Evolutionary conservation across 768 basidiomycete species (phyloP), one percentile per base, ranked within the genome.

Genomic region (Amylocystis lapponica): DNA sequence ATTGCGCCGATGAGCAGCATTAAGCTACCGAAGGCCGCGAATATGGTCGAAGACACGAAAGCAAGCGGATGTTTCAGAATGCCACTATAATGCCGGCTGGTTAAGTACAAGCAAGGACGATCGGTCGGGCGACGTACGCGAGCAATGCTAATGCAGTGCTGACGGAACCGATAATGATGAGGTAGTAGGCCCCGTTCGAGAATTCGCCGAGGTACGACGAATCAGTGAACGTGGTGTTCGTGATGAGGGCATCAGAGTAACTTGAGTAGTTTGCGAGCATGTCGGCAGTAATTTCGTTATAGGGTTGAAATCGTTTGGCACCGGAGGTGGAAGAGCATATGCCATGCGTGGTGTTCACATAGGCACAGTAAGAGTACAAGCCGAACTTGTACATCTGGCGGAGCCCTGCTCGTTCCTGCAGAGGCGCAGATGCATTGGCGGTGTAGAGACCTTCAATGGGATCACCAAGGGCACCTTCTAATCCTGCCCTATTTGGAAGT

Each of bases 351-450:
- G 65, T 61, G 49, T 79, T 74, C 51, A 83, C 66, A 53, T 81
- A 89, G 53, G 73, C 87, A 53, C 88, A 91, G 58, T 85, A 78
- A 16, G 79, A 78, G 65, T 90, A 91, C 20, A 91, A 67, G n/a
- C 88, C 88, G 50, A 83, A 90, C 46, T 78, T 67, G 65, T 91
- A 91, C 46, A 70, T 62, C 58, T 81, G 74, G 53, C 87, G 77
- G 44, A 90, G 64, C 16, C 88, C 88, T 12, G 68, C 65, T 35
- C 67, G 55, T 36, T 63, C 57, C 36, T 69, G 71, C 2, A 90
- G 75, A 4, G 86, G 79, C 32, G 74, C 71, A 26, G 76, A 76
- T 19, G 78, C 68, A 58, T 88, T 82, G 36, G 56, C 59, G n/a
- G 84, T 76, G 61, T 86, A 86, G 11, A 91, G 68, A 20, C 72